Conservation (phyloP, 352 stramenopile genomes). For the Pythium myriotylum region DNA sequence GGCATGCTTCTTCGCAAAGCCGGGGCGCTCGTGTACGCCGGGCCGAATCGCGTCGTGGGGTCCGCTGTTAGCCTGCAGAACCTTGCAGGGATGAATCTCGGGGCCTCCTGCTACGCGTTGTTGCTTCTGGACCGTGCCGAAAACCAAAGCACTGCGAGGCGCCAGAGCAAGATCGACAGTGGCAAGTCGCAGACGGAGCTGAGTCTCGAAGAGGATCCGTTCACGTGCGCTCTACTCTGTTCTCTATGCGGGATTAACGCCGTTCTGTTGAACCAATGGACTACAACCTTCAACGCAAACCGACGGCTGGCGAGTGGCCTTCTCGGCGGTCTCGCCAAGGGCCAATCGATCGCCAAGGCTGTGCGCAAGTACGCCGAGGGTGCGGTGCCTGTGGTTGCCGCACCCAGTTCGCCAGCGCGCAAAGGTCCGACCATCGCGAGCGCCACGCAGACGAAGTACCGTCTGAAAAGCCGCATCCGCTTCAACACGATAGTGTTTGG, state of each 20-base stretch:
- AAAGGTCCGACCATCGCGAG: constrained; percentile 2
- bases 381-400: constrained; percentile 9
- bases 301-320: constrained; percentile 55
- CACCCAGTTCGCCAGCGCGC: neutral
- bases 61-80: constrained; percentile 42
- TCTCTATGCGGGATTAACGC: constrained; percentile 78
- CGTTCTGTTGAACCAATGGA: constrained; percentile 82
- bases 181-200: constrained; percentile 67
- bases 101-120: constrained; percentile 64
- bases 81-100: constrained; percentile 72
- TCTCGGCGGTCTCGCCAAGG: constrained; percentile 50
- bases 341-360: constrained; percentile 61
- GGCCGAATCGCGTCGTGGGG: constrained; percentile 64
- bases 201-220: constrained; percentile 65
- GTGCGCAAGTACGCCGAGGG: constrained; percentile 60
- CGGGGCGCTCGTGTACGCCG: constrained; percentile 73
- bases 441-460: neutral
- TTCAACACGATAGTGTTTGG: constrained; percentile 77
- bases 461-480: constrained; percentile 73
- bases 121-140: constrained; percentile 82
- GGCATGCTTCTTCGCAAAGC: constrained; percentile 54
- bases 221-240: constrained; percentile 66
- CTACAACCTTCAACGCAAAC: constrained; percentile 78
- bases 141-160: constrained; percentile 65
- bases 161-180: constrained; percentile 88